These are phyloP conservation scores for Candida nonsorbophila DNA, from an alignment of 805 yeast species.

Conservation along the genomic window DNA sequence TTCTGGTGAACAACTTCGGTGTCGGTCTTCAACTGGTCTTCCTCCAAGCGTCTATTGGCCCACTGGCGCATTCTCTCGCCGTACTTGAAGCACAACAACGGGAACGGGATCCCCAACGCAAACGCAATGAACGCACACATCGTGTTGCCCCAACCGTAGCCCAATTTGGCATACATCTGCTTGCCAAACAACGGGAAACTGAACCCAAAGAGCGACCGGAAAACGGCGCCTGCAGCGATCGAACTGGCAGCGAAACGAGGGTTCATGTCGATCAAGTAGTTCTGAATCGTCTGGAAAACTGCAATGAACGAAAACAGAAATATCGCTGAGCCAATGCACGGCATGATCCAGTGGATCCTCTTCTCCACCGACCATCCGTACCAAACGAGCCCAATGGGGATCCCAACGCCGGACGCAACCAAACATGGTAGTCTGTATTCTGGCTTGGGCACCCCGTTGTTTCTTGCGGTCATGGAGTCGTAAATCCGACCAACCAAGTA, in stretches of 20 bases:
- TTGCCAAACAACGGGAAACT: conserved; percentile 63
- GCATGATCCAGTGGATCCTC: conserved; percentile 56
- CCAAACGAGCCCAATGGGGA: conserved; percentile 61
- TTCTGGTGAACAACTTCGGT: too few species aligned
- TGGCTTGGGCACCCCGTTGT: conserved; percentile 54
- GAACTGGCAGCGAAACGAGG: conserved; percentile 66
- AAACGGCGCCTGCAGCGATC: conserved; percentile 62
- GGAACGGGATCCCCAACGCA: conserved; percentile 63
- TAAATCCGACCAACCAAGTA: conserved; percentile 37
- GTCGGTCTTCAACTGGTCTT: too few species aligned
- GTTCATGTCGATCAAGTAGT: conserved; percentile 68
- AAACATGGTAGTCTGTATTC: conserved; percentile 55
- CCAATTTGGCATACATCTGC: conserved; percentile 49
- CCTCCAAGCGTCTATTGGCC: conserved; percentile 49
- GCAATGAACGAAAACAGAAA: conserved; percentile 57
- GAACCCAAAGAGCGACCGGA: conserved; percentile 64
- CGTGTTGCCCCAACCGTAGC: conserved; percentile 70
- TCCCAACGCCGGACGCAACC: conserved; percentile 43
- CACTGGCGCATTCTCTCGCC: conserved; percentile 57
- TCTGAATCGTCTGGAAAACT: conserved; percentile 64
- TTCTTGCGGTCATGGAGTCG: conserved; percentile 27
- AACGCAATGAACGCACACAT: conserved; percentile 54
- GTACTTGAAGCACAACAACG: conserved; percentile 48
- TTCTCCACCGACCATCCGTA: conserved; percentile 68
- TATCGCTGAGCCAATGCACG: conserved; percentile 53